Percentiles rank a stretch among this genome's conserved stretches.
These are phyloP conservation scores for Cystobasidiaceae sp. DNA, from an alignment of 1,284 basidiomycete species.

Conservation along the genomic window DNA sequence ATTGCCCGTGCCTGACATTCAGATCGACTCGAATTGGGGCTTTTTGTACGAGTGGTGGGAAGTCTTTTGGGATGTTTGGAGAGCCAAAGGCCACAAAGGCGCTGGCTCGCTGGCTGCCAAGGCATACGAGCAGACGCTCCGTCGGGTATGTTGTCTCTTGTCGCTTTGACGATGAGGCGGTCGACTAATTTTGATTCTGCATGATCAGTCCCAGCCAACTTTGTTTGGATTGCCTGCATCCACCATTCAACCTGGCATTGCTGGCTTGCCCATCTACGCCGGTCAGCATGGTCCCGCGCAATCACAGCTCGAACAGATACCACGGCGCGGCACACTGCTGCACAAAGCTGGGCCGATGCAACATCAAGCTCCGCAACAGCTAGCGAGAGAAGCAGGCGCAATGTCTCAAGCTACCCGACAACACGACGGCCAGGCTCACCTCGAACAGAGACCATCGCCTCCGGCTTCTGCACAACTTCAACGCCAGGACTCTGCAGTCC, in stretches of 20 bases:
- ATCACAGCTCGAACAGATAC: too few relatives aligned
- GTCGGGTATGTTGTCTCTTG: neutral
- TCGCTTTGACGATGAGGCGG: too few relatives aligned
- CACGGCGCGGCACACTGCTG: too few relatives aligned
- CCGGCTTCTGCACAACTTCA: too few relatives aligned
- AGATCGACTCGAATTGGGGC: constrained; percentile 29
- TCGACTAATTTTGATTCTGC: too few relatives aligned
- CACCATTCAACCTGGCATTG: neutral
- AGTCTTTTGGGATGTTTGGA: constrained; percentile 38
- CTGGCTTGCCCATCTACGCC: constrained; percentile 6
- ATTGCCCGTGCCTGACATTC: constrained; percentile 31
- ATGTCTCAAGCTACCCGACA: too few relatives aligned
- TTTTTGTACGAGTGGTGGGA: constrained; percentile 38
- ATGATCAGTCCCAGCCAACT: constrained; percentile 13
- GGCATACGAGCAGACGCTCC: constrained; percentile 1
- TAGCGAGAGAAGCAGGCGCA: too few relatives aligned
- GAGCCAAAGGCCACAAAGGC: constrained; percentile 8
- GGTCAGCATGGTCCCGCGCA: neutral
- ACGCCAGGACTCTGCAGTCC: too few relatives aligned
- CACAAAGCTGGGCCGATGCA: too few relatives aligned
- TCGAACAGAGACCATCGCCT: too few relatives aligned
- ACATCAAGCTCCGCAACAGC: too few relatives aligned
- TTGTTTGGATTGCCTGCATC: neutral
- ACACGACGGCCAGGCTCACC: too few relatives aligned
- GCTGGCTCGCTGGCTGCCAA: constrained; percentile 5